These are phyloP conservation scores for Calonectria hongkongensis DNA, from an alignment of 2,329 filamentous ascomycete species.

Conservation along the genomic window DNA sequence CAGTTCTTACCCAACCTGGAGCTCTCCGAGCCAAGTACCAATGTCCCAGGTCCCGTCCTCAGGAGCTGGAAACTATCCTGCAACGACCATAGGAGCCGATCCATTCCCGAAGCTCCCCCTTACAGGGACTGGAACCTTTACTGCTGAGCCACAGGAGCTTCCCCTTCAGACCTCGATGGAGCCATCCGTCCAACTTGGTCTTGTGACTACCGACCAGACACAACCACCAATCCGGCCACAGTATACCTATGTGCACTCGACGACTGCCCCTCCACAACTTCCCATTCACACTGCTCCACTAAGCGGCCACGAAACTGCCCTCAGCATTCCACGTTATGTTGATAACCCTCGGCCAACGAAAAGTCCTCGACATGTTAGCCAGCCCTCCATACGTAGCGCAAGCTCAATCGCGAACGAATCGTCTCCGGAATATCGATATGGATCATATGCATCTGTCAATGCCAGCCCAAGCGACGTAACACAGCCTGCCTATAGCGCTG, in stretches of 20 bases:
- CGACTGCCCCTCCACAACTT: constrained; percentile 70
- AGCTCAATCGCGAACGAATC: constrained; percentile 70
- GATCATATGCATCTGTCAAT: constrained; percentile 62
- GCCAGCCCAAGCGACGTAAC: constrained; percentile 58
- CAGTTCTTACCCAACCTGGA: constrained; percentile 77
- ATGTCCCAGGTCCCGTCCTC: constrained; percentile 70
- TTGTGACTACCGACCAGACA: constrained; percentile 69
- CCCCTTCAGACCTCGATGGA: constrained; percentile 71
- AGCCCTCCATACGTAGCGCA: constrained; percentile 72
- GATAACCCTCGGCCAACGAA: constrained; percentile 75
- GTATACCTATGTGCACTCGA: constrained; percentile 72
- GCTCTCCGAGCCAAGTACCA: constrained; percentile 64
- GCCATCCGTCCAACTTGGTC: constrained; percentile 71
- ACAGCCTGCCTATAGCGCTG: constrained; percentile 56
- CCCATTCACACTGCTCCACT: constrained; percentile 63
- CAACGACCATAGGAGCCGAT: constrained; percentile 70
- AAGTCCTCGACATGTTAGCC: constrained; percentile 72
- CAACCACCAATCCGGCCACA: constrained; percentile 70
- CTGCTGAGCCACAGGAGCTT: constrained; percentile 72
- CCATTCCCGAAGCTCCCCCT: constrained; percentile 73
- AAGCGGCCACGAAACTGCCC: constrained; percentile 64
- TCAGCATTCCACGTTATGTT: constrained; percentile 75
- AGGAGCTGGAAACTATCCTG: constrained; percentile 68
- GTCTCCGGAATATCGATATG: constrained; percentile 75
- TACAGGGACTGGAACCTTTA: constrained; percentile 68